phyloP scores from a whole-genome alignment of 371 early-diverging fungal species.

The Gilbertella persicaria region DNA sequence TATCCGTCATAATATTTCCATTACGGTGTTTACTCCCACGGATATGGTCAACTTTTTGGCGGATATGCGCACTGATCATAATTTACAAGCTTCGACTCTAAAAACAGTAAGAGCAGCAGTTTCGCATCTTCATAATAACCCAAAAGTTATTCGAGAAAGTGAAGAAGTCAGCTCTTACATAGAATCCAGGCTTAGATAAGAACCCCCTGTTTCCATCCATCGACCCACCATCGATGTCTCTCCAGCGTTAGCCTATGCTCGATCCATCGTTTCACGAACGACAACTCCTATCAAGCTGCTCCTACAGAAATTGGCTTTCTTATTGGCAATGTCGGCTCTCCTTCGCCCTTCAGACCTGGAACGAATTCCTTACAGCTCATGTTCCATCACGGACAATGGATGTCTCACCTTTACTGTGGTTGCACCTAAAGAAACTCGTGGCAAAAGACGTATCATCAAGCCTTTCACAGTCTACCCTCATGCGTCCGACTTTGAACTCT shows the following conservation, averaged over 20 bases:
- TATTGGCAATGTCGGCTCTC: constrained; percentile 14
- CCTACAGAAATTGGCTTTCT: constrained; percentile 15
- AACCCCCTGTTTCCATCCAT: background rate
- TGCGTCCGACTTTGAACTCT: background rate
- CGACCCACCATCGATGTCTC: background rate
- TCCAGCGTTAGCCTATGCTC: background rate
- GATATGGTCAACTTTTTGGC: constrained; percentile 15
- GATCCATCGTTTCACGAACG: background rate
- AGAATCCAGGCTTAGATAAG: background rate
- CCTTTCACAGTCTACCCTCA: background rate
- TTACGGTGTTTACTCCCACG: background rate
- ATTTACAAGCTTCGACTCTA: constrained; percentile 1
- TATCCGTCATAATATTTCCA: background rate
- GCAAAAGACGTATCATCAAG: constrained; percentile 3
- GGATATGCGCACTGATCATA: background rate
- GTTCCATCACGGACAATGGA: background rate
- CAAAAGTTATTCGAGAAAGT: background rate
- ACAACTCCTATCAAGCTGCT: background rate
- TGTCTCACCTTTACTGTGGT: background rate
- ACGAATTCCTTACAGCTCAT: background rate
- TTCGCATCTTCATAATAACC: constrained; percentile 6
- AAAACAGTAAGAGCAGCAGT: constrained; percentile 13
- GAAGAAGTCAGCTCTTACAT: background rate
- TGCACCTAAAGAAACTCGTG: constrained; percentile 1
- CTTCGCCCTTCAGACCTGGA: constrained; percentile 20